Evolutionary conservation across 352 stramenopile genomes (phyloP).

Genomic region (Pythium phragmitis): DNA sequence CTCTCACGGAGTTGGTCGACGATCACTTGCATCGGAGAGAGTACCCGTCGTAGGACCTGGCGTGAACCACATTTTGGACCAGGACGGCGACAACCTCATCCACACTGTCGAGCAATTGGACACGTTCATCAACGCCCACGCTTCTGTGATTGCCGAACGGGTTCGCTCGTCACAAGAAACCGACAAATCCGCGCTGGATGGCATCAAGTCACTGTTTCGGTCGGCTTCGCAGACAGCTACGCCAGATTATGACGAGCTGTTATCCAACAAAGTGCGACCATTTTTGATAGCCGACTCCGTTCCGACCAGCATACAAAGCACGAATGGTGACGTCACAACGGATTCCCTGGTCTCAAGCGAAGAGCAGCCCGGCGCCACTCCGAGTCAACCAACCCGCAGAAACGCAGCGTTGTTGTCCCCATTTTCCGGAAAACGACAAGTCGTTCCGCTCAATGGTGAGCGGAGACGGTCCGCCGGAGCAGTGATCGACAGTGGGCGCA

Average conservation of each 20-base stretch:
- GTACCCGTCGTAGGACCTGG: background rate
- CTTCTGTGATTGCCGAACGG: slow-evolving; percentile 26
- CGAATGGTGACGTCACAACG: background rate
- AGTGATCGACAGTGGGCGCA: background rate
- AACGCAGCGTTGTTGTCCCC: background rate
- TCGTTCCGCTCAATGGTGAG: slow-evolving; percentile 4
- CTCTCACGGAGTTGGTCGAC: background rate
- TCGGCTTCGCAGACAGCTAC: slow-evolving; percentile 1
- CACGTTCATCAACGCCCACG: slow-evolving; percentile 38
- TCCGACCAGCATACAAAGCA: too few species aligned
- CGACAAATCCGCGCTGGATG: slow-evolving; percentile 15
- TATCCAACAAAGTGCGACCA: slow-evolving; percentile 5
- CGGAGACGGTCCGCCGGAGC: background rate
- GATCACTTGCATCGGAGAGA: background rate
- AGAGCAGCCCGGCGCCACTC: background rate
- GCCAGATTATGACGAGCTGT: slow-evolving; percentile 14
- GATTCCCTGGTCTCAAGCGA: background rate
- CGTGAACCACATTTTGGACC: background rate
- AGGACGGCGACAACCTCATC: slow-evolving; percentile 29
- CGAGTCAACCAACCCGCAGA: background rate
- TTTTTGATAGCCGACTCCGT: slow-evolving; percentile 12
- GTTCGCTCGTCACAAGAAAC: slow-evolving; percentile 14
- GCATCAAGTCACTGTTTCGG: slow-evolving; percentile 22
- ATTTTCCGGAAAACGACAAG: slow-evolving; percentile 6
- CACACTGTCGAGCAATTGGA: slow-evolving; percentile 46